Percentiles rank a stretch among this genome's conserved stretches.
phyloP scores from a whole-genome alignment of 768 basidiomycete species.

The Mycena sanguinolenta region DNA sequence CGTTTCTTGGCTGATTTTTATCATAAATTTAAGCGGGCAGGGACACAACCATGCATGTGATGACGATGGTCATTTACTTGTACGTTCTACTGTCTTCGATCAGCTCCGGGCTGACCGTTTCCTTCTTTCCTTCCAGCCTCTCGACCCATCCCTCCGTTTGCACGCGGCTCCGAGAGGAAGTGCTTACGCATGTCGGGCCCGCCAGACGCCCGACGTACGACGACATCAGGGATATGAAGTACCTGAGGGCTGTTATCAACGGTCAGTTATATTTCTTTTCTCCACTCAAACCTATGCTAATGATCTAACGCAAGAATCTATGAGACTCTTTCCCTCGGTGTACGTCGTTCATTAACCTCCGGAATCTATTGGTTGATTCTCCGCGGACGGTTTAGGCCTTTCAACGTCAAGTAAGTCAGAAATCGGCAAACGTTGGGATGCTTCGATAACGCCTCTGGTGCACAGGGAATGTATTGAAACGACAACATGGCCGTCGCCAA shows the following conservation, averaged over 20 bases:
- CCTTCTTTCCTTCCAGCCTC: conserved; percentile 24
- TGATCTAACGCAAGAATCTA: conserved; percentile 53
- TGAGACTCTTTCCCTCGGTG: conserved; percentile 70
- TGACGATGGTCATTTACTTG: conserved; percentile 56
- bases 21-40: conserved; percentile 19
- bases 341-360: conserved; percentile 39
- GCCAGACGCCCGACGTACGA: conserved; percentile 64
- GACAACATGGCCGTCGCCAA: conserved; percentile 48
- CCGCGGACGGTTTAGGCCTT: conserved; percentile 44
- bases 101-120: background rate
- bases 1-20: background rate
- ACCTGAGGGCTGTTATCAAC: conserved; percentile 70
- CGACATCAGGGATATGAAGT: conserved; percentile 71
- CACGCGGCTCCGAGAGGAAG: conserved; percentile 62
- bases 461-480: conserved; percentile 47
- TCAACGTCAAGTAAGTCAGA: conserved; percentile 50
- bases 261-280: conserved; percentile 48
- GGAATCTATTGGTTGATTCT: background rate
- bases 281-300: background rate
- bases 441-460: too few relatives aligned
- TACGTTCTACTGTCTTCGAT: background rate
- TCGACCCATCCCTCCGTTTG: conserved; percentile 60
- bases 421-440: too few relatives aligned
- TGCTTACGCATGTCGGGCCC: conserved; percentile 60
- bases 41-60: conserved; percentile 45